phyloP scores from a whole-genome alignment of 148 eudicot species.

The Chenopodium quinoa region DNA sequence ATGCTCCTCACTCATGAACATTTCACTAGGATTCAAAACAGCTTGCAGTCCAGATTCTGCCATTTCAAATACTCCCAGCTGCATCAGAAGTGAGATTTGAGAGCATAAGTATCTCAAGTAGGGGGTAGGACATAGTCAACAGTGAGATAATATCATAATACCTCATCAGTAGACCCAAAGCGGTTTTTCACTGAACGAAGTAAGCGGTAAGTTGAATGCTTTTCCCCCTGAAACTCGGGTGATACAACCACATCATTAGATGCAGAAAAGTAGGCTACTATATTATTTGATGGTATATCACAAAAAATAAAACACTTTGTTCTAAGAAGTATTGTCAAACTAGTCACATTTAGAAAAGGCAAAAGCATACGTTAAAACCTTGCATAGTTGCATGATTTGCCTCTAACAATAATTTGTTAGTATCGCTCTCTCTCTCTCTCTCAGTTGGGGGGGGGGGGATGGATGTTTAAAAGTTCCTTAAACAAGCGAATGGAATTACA shows the following conservation, averaged over 20 bases:
- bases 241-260: background rate
- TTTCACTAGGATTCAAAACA: constrained; percentile 80
- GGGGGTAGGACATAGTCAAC: background rate
- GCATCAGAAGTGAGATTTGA: background rate
- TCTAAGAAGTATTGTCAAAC: background rate
- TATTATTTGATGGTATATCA: background rate
- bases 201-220: constrained; percentile 77
- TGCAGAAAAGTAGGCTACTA: constrained; percentile 1
- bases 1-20: constrained; percentile 70
- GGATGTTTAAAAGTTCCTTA: too few species aligned
- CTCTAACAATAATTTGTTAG: too few species aligned
- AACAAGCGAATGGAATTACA: too few species aligned
- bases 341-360: background rate
- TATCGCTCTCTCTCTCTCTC: too few species aligned
- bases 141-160: constrained; percentile 44
- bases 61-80: constrained; percentile 98
- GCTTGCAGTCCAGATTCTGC: constrained; percentile 70
- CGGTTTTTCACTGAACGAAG: constrained; percentile 96
- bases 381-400: background rate
- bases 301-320: background rate
- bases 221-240: constrained; percentile 71
- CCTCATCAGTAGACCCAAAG: constrained; percentile 99
- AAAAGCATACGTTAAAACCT: background rate
- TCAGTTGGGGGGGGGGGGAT: too few species aligned
- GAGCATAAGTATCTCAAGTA: background rate